These are phyloP conservation scores for Strobilomyces dryophilus DNA, from an alignment of 768 basidiomycete species.

Conservation along the genomic window DNA sequence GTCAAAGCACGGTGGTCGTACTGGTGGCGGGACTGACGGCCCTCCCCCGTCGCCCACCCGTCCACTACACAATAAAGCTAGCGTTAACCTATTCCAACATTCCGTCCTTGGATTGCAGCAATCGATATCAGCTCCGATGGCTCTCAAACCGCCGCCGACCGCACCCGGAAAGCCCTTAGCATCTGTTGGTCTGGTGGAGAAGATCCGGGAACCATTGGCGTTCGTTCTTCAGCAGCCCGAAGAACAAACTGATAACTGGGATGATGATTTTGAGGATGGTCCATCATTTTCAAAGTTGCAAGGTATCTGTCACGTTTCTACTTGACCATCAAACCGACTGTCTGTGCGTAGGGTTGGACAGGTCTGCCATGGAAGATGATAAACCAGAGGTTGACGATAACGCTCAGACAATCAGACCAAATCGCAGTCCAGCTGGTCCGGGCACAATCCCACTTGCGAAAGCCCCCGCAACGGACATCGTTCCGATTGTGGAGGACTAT, in stretches of 20 bases:
- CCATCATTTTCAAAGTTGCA: slow-evolving; percentile 85
- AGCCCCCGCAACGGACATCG: slow-evolving; percentile 58
- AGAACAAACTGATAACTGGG: slow-evolving; percentile 95
- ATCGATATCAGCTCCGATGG: slow-evolving; percentile 30
- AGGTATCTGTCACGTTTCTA: slow-evolving; percentile 30
- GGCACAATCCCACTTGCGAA: slow-evolving; percentile 50
- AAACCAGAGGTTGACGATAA: slow-evolving; percentile 62
- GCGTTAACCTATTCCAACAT: slow-evolving; percentile 26
- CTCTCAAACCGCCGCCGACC: slow-evolving; percentile 19
- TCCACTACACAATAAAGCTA: slow-evolving; percentile 25
- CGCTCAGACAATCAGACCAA: slow-evolving; percentile 75
- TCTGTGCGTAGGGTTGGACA: slow-evolving; percentile 52
- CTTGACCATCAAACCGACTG: background rate
- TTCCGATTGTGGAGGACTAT: slow-evolving; percentile 83
- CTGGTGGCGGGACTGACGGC: slow-evolving; percentile 29
- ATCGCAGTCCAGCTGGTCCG: slow-evolving; percentile 58
- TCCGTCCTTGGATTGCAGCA: slow-evolving; percentile 34
- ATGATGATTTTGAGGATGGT: slow-evolving; percentile 95
- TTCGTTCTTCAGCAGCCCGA: slow-evolving; percentile 71
- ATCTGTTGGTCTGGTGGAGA: slow-evolving; percentile 33
- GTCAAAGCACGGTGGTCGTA: slow-evolving; percentile 58
- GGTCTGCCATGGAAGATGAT: slow-evolving; percentile 53
- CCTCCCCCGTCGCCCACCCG: slow-evolving; percentile 44
- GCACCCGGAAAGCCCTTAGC: slow-evolving; percentile 17
- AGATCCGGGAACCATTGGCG: slow-evolving; percentile 51